Percentiles rank a stretch among this genome's conserved stretches.
These are phyloP conservation scores for Thielaviopsis ethacetica DNA, from an alignment of 2,329 filamentous ascomycete genomes.

Conservation along the genomic window DNA sequence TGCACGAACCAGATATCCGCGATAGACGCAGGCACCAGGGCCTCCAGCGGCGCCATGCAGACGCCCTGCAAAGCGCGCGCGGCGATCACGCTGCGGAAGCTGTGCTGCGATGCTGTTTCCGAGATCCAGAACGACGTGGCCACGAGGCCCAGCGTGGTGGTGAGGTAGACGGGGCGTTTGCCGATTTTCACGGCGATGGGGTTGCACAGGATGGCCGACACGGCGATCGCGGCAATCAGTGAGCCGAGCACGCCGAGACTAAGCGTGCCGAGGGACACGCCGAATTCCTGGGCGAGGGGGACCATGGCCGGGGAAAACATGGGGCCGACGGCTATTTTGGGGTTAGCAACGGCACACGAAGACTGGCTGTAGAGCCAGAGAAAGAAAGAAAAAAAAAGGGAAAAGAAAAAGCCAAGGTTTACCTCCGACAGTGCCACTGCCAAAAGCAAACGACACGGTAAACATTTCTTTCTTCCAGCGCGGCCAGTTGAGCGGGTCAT, in stretches of 20 bases:
- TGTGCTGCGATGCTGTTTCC: conserved; percentile 14
- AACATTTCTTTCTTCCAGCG: conserved; percentile 20
- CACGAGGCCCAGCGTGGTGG: conserved; percentile 20
- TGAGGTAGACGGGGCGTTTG: conserved; percentile 22
- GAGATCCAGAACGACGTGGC: conserved; percentile 21
- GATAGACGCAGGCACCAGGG: conserved; percentile 24
- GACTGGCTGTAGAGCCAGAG: no score
- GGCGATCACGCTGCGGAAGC: conserved; percentile 19
- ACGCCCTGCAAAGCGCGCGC: conserved; percentile 20
- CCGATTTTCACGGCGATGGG: conserved; percentile 22
- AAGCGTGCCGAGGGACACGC: conserved; percentile 19
- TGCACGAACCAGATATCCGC: conserved; percentile 28
- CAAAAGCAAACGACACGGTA: conserved; percentile 23
- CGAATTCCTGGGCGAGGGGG: conserved; percentile 19
- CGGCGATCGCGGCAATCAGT: conserved; percentile 20
- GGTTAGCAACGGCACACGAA: conserved; percentile 2
- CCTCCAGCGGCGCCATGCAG: conserved; percentile 24
- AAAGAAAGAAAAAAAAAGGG: no score
- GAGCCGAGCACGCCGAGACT: conserved; percentile 22
- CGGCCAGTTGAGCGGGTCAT: conserved; percentile 32
- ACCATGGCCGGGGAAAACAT: conserved; percentile 22
- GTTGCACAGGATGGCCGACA: conserved; percentile 21
- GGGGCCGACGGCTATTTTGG: conserved; percentile 21
- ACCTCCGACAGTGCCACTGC: conserved; percentile 26
- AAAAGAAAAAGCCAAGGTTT: no score